A percentile compares a stretch with the other conserved stretches of the same genome.
Evolutionary conservation across 805 yeast genomes (phyloP).

Genomic region (Middelhovenomyces tepae): DNA sequence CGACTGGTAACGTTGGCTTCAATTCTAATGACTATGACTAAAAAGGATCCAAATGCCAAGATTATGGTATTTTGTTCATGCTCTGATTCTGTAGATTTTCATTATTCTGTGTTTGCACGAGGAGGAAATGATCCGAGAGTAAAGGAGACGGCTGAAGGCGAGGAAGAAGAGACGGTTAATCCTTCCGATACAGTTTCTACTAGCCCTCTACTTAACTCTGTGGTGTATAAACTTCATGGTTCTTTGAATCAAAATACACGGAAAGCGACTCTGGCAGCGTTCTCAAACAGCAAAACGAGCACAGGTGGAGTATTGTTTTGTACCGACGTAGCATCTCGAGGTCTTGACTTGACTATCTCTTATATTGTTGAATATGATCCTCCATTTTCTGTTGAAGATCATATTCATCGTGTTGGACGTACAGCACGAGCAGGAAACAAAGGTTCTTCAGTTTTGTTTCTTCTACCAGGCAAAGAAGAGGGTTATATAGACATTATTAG

Average conservation of each 20-base stretch:
- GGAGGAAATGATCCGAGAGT: constrained; percentile 36
- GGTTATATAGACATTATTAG: constrained; percentile 59
- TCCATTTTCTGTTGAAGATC: constrained; percentile 89
- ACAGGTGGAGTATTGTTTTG: constrained; percentile 55
- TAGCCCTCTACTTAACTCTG: constrained; percentile 44
- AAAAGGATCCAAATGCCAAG: constrained; percentile 21
- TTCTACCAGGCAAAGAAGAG: constrained; percentile 87
- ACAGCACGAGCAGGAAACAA: constrained; percentile 93
- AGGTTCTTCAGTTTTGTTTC: constrained; percentile 71
- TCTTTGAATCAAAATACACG: constrained; percentile 79
- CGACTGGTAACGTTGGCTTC: constrained; percentile 77
- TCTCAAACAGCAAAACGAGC: constrained; percentile 29
- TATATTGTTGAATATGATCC: constrained; percentile 91
- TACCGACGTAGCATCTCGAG: constrained; percentile 97
- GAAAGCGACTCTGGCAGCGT: constrained; percentile 62
- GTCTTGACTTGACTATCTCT: constrained; percentile 78
- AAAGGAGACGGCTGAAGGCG: constrained; percentile 27
- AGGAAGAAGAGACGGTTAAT: constrained; percentile 22
- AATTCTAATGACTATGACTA: constrained; percentile 42
- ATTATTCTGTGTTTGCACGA: constrained; percentile 64
- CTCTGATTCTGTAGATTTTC: constrained; percentile 94
- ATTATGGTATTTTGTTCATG: constrained; percentile 81
- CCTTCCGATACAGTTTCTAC: constrained; percentile 36
- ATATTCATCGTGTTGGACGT: constrained; percentile 93
- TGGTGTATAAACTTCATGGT: constrained; percentile 76